Evolutionary conservation across 306 rosid genomes (phyloP), one percentile per base, ranked within the genome.

Genomic region (Cicer pinnatifidum): DNA sequence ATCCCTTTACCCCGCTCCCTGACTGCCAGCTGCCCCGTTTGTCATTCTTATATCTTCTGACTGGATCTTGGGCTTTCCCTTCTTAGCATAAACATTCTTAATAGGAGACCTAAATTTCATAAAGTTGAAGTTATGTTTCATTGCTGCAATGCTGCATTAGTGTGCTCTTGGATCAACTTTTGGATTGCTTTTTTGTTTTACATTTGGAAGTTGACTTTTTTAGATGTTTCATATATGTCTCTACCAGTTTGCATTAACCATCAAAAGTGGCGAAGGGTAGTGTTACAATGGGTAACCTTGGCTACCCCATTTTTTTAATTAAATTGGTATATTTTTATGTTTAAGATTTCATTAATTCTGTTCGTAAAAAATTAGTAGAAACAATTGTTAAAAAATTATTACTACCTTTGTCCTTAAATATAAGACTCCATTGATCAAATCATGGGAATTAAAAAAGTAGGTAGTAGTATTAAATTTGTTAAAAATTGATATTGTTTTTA

Each of bases 181-280:
- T 47, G 64, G 16, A 52, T 76, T 65, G 7, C 47, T 52, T 28
- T 28, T 50, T 58, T 40, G 23, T 66, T 66, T 61, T 46, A 9
- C 40, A 48, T 47, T 15, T 19, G 23, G 38, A 67, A 77, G 9
- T 68, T 45, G 50, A 44, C 45, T 20, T 17, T 56, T 33, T 16
- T 39, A 7, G 43, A 59, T 58, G 71, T 65, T 76, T 65, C 63
- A 58, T 20, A 33, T 57, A 67, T 17, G 20, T 10, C n/a, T 72
- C 43, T 67, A 59, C 13, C 11, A 15, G 66, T 59, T 56, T 20
- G 60, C 33, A 19, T 52, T 15, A 1, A 11, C 61, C 61, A 67
- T 28, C 35, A 28, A 3, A 0, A 28, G 35, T 28, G 35, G 35
- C 5, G 35, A 28, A 28, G 35, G 5, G 35, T 28, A 28, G 35